These are phyloP conservation scores for Colletotrichum endophyticum DNA, from an alignment of 2,329 filamentous ascomycete species.

Conservation along the genomic window DNA sequence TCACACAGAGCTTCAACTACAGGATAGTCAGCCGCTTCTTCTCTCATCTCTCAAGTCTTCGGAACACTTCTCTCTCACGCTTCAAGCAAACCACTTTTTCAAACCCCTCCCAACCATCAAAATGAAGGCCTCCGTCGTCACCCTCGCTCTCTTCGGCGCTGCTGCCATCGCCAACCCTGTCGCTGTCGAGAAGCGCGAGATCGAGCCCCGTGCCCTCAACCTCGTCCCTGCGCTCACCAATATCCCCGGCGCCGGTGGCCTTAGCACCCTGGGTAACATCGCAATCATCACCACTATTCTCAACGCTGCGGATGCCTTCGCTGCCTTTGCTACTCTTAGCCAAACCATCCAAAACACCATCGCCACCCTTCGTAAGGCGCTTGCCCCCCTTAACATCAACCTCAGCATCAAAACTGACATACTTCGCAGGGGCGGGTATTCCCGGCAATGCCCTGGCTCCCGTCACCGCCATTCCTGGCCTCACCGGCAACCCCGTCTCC, in stretches of 20 bases:
- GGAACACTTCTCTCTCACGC: not conserved
- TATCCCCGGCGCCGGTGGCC: not conserved
- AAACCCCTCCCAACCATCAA: not conserved
- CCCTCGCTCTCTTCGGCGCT: conserved; percentile 4
- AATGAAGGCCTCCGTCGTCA: conserved; percentile 17
- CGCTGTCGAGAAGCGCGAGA: conserved; percentile 4
- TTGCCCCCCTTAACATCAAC: not conserved
- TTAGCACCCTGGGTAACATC: not conserved
- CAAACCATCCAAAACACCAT: not conserved
- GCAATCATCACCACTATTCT: not conserved
- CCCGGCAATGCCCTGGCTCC: not conserved
- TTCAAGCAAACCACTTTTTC: not conserved
- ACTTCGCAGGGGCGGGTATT: not conserved
- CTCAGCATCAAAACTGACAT: not conserved
- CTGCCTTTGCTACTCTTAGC: not conserved
- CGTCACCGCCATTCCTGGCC: not conserved
- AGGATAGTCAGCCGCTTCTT: conserved; percentile 19
- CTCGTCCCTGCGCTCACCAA: not conserved
- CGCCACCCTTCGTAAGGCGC: not conserved
- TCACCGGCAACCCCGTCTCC: not conserved
- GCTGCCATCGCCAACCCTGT: conserved; percentile 5
- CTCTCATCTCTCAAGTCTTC: conserved; percentile 2
- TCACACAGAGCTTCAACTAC: conserved; percentile 1
- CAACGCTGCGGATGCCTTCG: not conserved
- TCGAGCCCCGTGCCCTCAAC: not conserved